Evolutionary conservation across 768 basidiomycete species (phyloP).

Genomic region (Panaeolus cyanescens): DNA sequence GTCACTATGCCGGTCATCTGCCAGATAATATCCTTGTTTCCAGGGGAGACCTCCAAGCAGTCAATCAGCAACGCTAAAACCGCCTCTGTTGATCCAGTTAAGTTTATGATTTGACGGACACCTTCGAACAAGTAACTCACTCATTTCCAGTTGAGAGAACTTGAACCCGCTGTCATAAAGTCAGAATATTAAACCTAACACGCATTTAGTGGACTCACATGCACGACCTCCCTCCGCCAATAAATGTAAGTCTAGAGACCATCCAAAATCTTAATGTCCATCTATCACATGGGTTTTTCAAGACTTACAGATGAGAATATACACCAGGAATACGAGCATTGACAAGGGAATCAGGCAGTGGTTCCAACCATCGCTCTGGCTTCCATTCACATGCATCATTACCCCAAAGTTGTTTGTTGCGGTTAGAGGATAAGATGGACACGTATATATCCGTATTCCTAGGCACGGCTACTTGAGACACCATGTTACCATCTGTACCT

Average conservation of each 20-base stretch:
- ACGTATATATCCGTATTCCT: constrained; percentile 39
- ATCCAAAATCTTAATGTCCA: not conserved
- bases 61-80: constrained; percentile 22
- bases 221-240: constrained; percentile 44
- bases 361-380: constrained; percentile 44
- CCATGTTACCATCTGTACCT: constrained; percentile 35
- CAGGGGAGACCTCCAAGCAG: constrained; percentile 20
- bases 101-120: not conserved
- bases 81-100: constrained; percentile 15
- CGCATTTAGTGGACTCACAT: constrained; percentile 30
- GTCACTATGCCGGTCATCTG: constrained; percentile 22
- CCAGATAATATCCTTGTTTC: constrained; percentile 23
- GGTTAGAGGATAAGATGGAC: constrained; percentile 38
- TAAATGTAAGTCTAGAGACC: constrained; percentile 29
- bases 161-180: constrained; percentile 9
- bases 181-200: not conserved
- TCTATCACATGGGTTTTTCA: not conserved
- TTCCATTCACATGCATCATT: constrained; percentile 45
- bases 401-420: constrained; percentile 40
- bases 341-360: constrained; percentile 10
- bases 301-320: constrained; percentile 18
- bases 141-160: not conserved
- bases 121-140: not conserved
- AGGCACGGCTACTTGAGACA: constrained; percentile 38
- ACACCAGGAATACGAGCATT: constrained; percentile 18